Conservation (phyloP, 352 stramenopile species). For the Pythium coloratum region DNA sequence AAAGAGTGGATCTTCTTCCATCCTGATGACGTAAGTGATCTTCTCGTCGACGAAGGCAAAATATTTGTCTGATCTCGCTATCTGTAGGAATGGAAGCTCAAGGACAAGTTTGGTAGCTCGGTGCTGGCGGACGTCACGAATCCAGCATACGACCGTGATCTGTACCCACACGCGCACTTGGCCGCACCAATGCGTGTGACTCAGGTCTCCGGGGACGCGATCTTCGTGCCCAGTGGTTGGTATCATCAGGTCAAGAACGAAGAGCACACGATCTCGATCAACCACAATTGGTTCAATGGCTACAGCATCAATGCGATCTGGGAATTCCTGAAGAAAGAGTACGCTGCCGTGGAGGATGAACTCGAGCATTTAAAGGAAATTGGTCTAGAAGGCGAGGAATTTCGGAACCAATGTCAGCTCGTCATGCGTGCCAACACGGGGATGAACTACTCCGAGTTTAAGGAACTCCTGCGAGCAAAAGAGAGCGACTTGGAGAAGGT, state of each 20-base stretch:
- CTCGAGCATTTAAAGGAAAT: conserved; percentile 66
- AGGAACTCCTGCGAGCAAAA: conserved; percentile 53
- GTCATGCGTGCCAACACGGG: conserved; percentile 80
- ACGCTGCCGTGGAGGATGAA: conserved; percentile 57
- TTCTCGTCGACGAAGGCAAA: not conserved
- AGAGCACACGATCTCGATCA: conserved; percentile 94
- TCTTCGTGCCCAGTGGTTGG: conserved; percentile 97
- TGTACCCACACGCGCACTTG: conserved; percentile 56
- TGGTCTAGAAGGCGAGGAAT: conserved; percentile 50
- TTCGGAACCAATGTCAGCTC: conserved; percentile 66
- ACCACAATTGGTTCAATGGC: conserved; percentile 97
- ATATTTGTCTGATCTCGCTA: not conserved
- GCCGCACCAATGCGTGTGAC: conserved; percentile 48
- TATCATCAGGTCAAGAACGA: conserved; percentile 95
- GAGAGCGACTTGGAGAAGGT: conserved; percentile 30
- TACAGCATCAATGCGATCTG: conserved; percentile 69
- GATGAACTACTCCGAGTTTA: conserved; percentile 77
- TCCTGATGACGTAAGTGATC: conserved; percentile 62
- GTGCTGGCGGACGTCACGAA: conserved; percentile 54
- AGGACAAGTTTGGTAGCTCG: conserved; percentile 62
- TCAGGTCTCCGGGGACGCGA: conserved; percentile 73
- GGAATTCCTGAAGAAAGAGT: conserved; percentile 69
- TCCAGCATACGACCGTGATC: conserved; percentile 41
- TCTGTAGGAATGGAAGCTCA: conserved; percentile 69
- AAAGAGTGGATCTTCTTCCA: conserved; percentile 94